Base-by-base conservation (phyloP, 2,329 filamentous ascomycete species). In the Ophiostoma himal-ulmi region DNA sequence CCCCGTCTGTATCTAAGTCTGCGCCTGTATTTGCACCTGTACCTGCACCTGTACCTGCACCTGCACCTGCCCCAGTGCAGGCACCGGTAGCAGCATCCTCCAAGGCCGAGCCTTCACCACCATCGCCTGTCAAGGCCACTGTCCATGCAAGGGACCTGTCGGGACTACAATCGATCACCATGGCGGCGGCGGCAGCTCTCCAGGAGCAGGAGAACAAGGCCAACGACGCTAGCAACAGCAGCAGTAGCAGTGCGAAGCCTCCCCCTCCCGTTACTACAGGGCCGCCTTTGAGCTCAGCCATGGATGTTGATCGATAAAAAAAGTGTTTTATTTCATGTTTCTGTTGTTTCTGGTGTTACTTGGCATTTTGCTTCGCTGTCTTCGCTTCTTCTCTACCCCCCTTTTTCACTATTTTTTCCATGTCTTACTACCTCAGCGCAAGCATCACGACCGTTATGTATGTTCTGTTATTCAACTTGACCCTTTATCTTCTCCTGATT, bases 361-460 rank as follows among this genome's bases (percentile, higher is more conserved):
- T 22, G 14, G 62, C 62, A 36, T 69, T 10, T 68, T 60, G 20
- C 34, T n/a, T 37, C 17, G 44, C 20, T 48, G 44, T 68, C 13
- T 54, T 41, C n/a, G 7, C 26, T 68, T 68, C 36, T 26, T 57
- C 22, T 57, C 22, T 26, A 26, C 52, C 52, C 22, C 22, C 22
- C 26, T 68, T 22, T 64, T 30, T 70, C 41, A 39, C 57, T 30
- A 30, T 30, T 52, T 68, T 70, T 64, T 39, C 48, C 34, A 30
- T 68, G 48, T 64, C 26, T 52, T 41, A 14, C 41, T 36, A n/a
- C 37, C 22, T 41, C 41, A 67, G 68, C 70, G 70, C 70, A 68
- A 68, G 54, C 57, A 70, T 73, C 48, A 72, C 44, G 72, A 72
- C 69, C 68, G 69, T 73, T 66, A 72, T 65, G 72, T 48, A 37